Base-by-base conservation (phyloP, 768 basidiomycete species). In the Mycena chlorophos region DNA sequence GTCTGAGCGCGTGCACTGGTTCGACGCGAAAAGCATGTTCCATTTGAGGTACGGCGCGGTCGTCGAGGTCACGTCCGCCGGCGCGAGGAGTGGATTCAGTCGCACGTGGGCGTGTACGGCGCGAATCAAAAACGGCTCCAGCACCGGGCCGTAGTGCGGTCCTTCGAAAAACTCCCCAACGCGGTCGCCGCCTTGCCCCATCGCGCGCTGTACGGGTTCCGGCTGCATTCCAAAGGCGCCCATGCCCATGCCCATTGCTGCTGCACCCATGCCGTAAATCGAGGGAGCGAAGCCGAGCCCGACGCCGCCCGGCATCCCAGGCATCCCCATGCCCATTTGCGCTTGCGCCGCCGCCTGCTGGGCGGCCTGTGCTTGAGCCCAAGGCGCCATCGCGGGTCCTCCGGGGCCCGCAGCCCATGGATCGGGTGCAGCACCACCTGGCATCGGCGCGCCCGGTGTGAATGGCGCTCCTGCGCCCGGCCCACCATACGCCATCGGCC, bases 21-120 rank as follows among this genome's bases (percentile, higher is more conserved):
- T 79, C 5, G 86, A 79, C 5, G 75, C 72, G 66, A 84, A 88
- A 38, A 87, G 76, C 84, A 91, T 87, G 69, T 88, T 87, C 87
- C 88, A 90, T 45, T 79, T 81, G 40, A 91, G 71, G 65, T 81
- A 80, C 4, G 78, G 77, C 25, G 80, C 76, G 3, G 68, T 66
- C 8, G 75, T 74, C 12, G 45, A 46, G n/a, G 45, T 25, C 0
- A 78, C 68, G 56, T 68, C 72, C 38, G 64, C 65, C 19, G 85
- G 83, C 0, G 69, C 63, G 16, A 90, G 72, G 23, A 89, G 75
- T 0, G 89, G 87, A 64, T 91, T 90, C 29, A 91, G 54, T 43
- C 70, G 67, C 4, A 85, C 59, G 5, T 61, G 57, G 1, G 82
- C 83, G 0, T 71, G 62, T 10, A 88, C 78, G 23, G 81, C 70